Evolutionary conservation across 352 stramenopile species (phyloP).

Genomic region (Pythium aphanidermatum): DNA sequence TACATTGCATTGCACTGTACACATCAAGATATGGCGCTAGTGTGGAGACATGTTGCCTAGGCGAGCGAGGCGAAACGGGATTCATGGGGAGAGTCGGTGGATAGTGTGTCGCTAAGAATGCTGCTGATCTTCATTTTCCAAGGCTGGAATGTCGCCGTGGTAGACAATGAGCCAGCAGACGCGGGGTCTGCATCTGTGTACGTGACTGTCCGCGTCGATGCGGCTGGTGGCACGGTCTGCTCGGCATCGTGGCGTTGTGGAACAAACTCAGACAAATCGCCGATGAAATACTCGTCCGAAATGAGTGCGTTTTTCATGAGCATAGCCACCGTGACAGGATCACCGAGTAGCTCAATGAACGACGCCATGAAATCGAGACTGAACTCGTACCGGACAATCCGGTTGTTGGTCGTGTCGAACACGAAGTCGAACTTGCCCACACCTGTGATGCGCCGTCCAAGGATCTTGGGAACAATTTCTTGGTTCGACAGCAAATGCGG

Average conservation of each 20-base stretch:
- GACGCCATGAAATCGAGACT: conserved; percentile 32
- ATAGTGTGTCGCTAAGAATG: too few relatives aligned
- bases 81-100: too few relatives aligned
- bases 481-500: conserved; percentile 28
- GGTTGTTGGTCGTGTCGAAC: conserved; percentile 32
- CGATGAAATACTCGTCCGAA: conserved; percentile 46
- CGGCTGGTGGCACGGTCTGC: neutral
- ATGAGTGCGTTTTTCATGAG: conserved; percentile 39
- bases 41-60: too few relatives aligned
- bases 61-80: too few relatives aligned
- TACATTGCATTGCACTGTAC: too few relatives aligned
- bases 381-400: conserved; percentile 39
- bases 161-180: too few relatives aligned
- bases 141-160: neutral
- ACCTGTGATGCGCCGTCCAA: conserved; percentile 27
- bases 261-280: conserved; percentile 19
- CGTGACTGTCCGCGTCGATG: too few relatives aligned
- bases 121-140: conserved; percentile 18
- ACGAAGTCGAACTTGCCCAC: conserved; percentile 33
- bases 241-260: neutral
- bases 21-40: too few relatives aligned
- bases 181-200: too few relatives aligned
- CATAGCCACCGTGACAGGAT: conserved; percentile 28
- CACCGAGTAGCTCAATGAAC: conserved; percentile 34
- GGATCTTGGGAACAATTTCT: conserved; percentile 21